A percentile compares a stretch with the other conserved stretches of the same genome.
Evolutionary conservation across 768 basidiomycete species (phyloP).

Genomic region (Cantharellus cinnabarinus): DNA sequence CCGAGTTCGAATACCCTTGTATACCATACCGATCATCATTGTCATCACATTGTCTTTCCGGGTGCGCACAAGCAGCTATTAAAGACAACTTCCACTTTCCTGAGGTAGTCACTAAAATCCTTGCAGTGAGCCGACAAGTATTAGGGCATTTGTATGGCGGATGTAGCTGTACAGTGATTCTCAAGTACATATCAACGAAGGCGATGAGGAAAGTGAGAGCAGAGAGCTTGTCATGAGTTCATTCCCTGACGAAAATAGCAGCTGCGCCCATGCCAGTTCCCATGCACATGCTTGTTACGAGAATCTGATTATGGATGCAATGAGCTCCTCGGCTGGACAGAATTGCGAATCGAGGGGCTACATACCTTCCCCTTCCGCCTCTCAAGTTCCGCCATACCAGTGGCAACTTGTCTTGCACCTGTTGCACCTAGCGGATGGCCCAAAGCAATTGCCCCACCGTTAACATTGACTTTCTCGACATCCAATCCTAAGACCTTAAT

Average conservation of each 20-base stretch:
- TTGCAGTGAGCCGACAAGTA: no score
- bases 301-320: constrained; percentile 24
- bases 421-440: constrained; percentile 33
- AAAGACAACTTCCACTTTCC: no score
- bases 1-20: no score
- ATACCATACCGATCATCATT: no score
- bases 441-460: constrained; percentile 83
- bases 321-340: background rate
- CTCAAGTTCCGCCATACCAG: constrained; percentile 38
- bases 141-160: no score
- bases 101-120: no score
- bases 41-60: no score
- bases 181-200: no score
- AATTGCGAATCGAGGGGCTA: background rate
- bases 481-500: constrained; percentile 44
- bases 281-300: constrained; percentile 83
- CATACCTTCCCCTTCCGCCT: constrained; percentile 14
- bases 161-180: no score
- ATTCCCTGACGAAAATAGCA: constrained; percentile 44
- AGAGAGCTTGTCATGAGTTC: background rate
- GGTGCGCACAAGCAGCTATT: no score
- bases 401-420: constrained; percentile 69
- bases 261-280: constrained; percentile 75
- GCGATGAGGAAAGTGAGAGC: no score
- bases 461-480: constrained; percentile 58